These are phyloP conservation scores for Fusarium ambrosium DNA, from an alignment of 2,329 filamentous ascomycete genomes.

Conservation along the genomic window DNA sequence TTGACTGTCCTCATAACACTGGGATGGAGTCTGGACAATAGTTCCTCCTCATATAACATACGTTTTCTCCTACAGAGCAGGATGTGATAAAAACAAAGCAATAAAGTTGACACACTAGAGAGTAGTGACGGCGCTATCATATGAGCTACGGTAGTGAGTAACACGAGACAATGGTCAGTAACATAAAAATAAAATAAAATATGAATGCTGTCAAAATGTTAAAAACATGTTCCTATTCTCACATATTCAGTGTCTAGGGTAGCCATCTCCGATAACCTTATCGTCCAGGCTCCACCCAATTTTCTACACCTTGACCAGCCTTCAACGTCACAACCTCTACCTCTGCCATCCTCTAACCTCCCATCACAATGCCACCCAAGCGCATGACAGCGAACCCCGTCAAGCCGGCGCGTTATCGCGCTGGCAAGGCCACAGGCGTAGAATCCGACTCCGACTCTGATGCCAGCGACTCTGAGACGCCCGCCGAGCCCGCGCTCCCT, in stretches of 20 bases:
- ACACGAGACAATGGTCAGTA: too few relatives aligned
- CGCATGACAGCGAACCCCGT: constrained; percentile 95
- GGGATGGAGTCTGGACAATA: too few relatives aligned
- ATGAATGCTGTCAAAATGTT: too few relatives aligned
- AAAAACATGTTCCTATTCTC: too few relatives aligned
- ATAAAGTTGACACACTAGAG: too few relatives aligned
- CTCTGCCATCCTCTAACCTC: constrained; percentile 16
- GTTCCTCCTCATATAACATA: too few relatives aligned
- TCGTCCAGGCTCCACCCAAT: constrained; percentile 35
- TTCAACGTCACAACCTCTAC: constrained; percentile 39
- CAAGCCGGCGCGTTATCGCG: constrained; percentile 84
- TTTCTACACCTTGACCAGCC: constrained; percentile 24
- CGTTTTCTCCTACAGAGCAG: too few relatives aligned
- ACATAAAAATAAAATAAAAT: too few relatives aligned
- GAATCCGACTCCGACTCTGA: constrained; percentile 68
- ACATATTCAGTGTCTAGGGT: constrained; percentile 13
- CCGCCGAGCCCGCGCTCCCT: constrained; percentile 55
- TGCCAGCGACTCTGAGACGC: constrained; percentile 59
- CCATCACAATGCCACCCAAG: constrained; percentile 72
- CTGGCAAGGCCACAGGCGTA: constrained; percentile 79
- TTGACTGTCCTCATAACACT: too few relatives aligned
- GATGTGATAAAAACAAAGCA: too few relatives aligned
- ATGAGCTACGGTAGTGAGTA: too few relatives aligned
- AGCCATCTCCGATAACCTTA: constrained; percentile 33
- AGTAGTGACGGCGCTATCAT: too few relatives aligned